phyloP scores from a whole-genome alignment of 805 yeast species.

The Saccharomycodes ludwigii region DNA sequence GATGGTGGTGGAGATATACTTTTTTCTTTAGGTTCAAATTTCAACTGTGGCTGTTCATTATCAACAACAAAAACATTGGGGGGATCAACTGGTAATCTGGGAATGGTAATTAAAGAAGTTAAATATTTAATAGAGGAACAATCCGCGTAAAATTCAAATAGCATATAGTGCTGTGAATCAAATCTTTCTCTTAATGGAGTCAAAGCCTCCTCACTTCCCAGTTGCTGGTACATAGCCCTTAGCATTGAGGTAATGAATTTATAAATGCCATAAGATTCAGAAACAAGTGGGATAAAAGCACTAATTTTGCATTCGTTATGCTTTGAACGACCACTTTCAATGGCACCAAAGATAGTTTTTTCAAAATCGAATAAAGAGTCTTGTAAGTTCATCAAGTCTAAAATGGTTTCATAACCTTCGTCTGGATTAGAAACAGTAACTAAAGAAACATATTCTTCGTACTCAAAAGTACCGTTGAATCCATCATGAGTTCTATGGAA shows the following conservation, averaged over 20 bases:
- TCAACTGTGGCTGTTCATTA: conserved; percentile 6
- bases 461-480: conserved; percentile 91
- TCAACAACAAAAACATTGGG: conserved; percentile 22
- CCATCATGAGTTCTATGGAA: conserved; percentile 81
- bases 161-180: conserved; percentile 41
- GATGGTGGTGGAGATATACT: background rate
- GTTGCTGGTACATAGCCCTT: conserved; percentile 70
- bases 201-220: conserved; percentile 60
- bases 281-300: conserved; percentile 79
- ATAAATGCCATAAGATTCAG: conserved; percentile 88
- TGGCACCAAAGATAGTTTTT: conserved; percentile 59
- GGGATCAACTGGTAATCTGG: conserved; percentile 26
- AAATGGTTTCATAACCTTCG: conserved; percentile 83
- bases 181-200: conserved; percentile 64
- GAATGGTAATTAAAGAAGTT: conserved; percentile 64
- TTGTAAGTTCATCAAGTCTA: conserved; percentile 77
- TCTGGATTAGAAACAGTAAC: conserved; percentile 86
- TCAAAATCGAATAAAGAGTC: conserved; percentile 74
- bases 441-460: conserved; percentile 85
- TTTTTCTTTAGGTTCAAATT: conserved; percentile 2
- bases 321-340: conserved; percentile 15
- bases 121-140: conserved; percentile 75
- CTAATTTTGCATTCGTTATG: conserved; percentile 67
- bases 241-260: conserved; percentile 84
- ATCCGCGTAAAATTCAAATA: conserved; percentile 80